Evolutionary conservation across 768 basidiomycete species (phyloP), one percentile per base, ranked within the genome.

Genomic region (Boletus insuetus): DNA sequence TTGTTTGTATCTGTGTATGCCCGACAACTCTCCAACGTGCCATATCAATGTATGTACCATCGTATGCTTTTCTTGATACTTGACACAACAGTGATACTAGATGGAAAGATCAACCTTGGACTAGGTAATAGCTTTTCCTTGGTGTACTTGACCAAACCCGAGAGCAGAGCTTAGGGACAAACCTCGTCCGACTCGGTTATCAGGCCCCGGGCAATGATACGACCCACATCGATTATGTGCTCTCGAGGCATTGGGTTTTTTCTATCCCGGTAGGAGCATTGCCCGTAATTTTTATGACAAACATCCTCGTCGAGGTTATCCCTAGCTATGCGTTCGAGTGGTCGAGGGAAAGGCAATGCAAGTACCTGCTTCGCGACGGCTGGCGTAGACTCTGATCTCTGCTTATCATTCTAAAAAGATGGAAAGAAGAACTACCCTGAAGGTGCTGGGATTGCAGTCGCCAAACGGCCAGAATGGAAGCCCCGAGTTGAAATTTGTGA

Each of bases 1-100:
- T 63, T 64, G 62, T 51, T 59, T 63, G 57, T 58, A 53, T 3
- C 10, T 40, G 35, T 37, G 16, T 37, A 37, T 14, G 8, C 29
- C 29, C 29, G 9, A 29, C 29, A 29, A 24, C 24, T 6, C 24
- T 6, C 1, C n/a, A n/a, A n/a, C n/a, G n/a, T n/a, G n/a, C n/a
- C n/a, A n/a, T n/a, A n/a, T n/a, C n/a, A n/a, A n/a, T 24, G 29
- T 29, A 29, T 29, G 26, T 29, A 29, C 29, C 29, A 29, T 29
- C 29, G 7, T 29, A 29, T 29, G 9, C 26, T 9, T 9, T 29
- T 26, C 9, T 29, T 29, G 29, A 29, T 29, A 29, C 29, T 29
- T 29, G 0, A 37, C 35, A 37, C 35, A 37, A 37, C 35, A 16
- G 1, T 9, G 29, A 29, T 29, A 24, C 24, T 24, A 24, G 24